Base-by-base conservation (phyloP, 441 rosid species). In the Eugenia klotzschiana region DNA sequence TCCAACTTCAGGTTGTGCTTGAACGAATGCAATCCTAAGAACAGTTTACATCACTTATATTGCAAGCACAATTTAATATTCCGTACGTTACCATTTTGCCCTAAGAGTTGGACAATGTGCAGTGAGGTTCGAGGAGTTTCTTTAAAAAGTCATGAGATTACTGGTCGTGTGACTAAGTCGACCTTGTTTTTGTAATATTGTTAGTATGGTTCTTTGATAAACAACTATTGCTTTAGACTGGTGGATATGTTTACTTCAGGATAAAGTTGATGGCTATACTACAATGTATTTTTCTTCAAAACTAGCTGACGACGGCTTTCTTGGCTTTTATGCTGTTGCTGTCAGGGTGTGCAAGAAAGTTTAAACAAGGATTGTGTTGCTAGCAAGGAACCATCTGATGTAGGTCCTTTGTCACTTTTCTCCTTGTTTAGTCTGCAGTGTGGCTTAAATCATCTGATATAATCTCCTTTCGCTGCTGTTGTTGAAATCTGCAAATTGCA, bases 331-430 rank as follows among this genome's bases (percentile, higher is more conserved):
- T 50, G 41, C 15, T 69, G 77, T 54, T 82, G 79, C 79, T 89
- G 57, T 85, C 88, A 96, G 99, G 95, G 94, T 7, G 90, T 92
- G 84, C 87, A 73, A 60, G 92, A 91, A 89, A 95, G 96, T 88
- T 89, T 95, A 90, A 84, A 86, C 79, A 85, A 89, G 90, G 87
- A 85, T 25, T 96, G 97, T 87, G 86, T 91, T 64, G 85, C 90
- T 54, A 92, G 87, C 86, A 86, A 25, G 79, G 94, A 94, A 84
- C 87, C 92, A 79, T 89, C 83, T 73, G 83, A 88, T 93, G 99
- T 88, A 90, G 79, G 91, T 79, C 86, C 81, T 86, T 22, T 29
- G 40, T 80, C 72, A 55, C 81, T 18, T 81, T 46, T 84, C 60
- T 29, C 18, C 69, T 20, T 64, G 15, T 83, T 64, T 20, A 69